These are phyloP conservation scores for Entomophthora muscae DNA, from an alignment of 371 early-diverging fungal genomes.

Conservation along the genomic window DNA sequence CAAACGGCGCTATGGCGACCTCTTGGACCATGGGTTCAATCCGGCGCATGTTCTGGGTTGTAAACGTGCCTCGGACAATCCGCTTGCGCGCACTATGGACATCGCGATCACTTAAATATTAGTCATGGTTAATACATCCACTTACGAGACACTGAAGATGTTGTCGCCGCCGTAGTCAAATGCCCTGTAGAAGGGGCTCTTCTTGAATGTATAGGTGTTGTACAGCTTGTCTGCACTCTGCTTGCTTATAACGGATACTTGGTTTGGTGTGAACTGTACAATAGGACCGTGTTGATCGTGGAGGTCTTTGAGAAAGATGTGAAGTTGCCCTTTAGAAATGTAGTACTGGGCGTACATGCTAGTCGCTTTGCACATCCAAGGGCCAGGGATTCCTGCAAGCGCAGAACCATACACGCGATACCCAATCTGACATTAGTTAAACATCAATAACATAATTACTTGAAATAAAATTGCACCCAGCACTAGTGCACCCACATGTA, in stretches of 20 bases:
- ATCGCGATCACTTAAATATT: background rate
- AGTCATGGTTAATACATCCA: background rate
- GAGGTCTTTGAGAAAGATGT: background rate
- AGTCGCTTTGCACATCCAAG: background rate
- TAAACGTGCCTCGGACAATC: background rate
- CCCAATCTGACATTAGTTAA: too few relatives aligned
- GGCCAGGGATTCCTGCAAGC: background rate
- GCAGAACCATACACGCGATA: background rate
- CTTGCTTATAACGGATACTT: background rate
- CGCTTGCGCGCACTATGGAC: background rate
- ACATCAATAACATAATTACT: too few relatives aligned
- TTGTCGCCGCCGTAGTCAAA: background rate
- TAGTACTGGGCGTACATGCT: background rate
- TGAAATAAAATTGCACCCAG: too few relatives aligned
- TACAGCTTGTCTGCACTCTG: background rate
- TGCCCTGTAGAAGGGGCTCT: background rate
- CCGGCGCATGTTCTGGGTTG: background rate
- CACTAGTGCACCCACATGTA: too few relatives aligned
- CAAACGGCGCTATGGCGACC: background rate
- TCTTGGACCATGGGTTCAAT: background rate
- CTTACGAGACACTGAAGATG: background rate
- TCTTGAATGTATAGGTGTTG: background rate
- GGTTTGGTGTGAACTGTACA: conserved; percentile 1
- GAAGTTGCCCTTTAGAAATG: background rate
- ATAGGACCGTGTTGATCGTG: conserved; percentile 4